These are phyloP conservation scores for Rhizophora mangle DNA, from an alignment of 345 rosid species.

Conservation along the genomic window DNA sequence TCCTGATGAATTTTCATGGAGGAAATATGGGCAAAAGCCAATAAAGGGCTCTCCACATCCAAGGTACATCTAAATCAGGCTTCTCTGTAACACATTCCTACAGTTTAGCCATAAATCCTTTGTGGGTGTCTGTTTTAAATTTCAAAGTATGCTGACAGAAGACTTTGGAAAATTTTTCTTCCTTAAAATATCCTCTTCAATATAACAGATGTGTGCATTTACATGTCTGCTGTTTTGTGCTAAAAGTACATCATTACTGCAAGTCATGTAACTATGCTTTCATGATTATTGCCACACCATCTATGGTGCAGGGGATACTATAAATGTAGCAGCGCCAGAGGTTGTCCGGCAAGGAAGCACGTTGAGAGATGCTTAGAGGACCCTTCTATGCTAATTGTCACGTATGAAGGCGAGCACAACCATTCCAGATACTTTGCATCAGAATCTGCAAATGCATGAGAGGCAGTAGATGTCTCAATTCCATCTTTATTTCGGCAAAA, in stretches of 20 bases:
- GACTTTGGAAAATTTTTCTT: too few species aligned
- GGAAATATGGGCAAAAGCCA: conserved; percentile 84
- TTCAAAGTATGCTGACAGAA: neutral
- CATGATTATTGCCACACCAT: neutral
- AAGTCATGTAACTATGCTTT: neutral
- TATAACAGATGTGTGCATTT: too few species aligned
- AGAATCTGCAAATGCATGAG: conserved; percentile 55
- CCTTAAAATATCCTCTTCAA: too few species aligned
- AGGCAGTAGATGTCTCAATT: neutral
- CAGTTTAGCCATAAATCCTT: neutral
- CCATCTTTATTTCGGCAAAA: neutral
- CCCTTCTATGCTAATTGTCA: conserved; percentile 70
- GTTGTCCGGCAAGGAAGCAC: conserved; percentile 89
- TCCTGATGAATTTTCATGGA: conserved; percentile 84
- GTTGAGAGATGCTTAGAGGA: conserved; percentile 80
- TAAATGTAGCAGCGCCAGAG: conserved; percentile 76
- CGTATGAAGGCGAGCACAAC: conserved; percentile 76
- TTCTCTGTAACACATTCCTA: neutral
- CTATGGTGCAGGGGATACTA: conserved; percentile 65
- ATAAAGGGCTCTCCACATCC: conserved; percentile 86
- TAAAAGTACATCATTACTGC: neutral
- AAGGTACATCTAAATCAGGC: conserved; percentile 36
- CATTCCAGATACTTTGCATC: conserved; percentile 54
- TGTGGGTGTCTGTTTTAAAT: neutral
- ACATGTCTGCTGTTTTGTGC: too few species aligned